A percentile compares a stretch with the other conserved stretches of the same genome.
Conservation (phyloP, 139 green algal species). For the Chlorokybus atmophyticus region DNA sequence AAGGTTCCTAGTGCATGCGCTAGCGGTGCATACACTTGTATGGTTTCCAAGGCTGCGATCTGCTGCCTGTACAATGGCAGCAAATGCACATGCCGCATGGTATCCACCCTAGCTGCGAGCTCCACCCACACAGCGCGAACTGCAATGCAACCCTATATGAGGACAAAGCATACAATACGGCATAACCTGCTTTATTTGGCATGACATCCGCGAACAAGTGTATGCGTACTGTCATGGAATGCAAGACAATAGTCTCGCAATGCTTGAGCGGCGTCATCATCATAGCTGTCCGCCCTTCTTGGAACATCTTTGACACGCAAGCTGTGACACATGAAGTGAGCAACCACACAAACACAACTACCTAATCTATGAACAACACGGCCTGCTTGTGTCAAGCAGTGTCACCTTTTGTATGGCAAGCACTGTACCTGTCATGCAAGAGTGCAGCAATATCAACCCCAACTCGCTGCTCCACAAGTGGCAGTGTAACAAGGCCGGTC, state of each 20-base stretch:
- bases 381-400: too few relatives aligned
- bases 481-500: too few relatives aligned
- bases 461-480: too few relatives aligned
- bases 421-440: too few relatives aligned
- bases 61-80: constrained; percentile 22
- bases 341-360: too few relatives aligned
- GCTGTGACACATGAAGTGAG: too few relatives aligned
- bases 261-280: constrained; percentile 61
- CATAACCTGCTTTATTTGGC: background rate
- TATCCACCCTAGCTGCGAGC: constrained; percentile 54
- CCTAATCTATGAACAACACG: too few relatives aligned
- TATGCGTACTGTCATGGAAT: constrained; percentile 55
- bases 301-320: constrained; percentile 48
- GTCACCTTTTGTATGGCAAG: too few relatives aligned
- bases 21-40: constrained; percentile 77
- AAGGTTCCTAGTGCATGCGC: constrained; percentile 39
- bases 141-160: background rate
- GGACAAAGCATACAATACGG: background rate
- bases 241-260: constrained; percentile 69
- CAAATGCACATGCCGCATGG: constrained; percentile 39
- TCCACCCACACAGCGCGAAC: constrained; percentile 62
- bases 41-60: constrained; percentile 51
- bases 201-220: background rate
- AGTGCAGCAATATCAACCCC: too few relatives aligned
- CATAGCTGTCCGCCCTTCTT: constrained; percentile 50